Evolutionary conservation across 257 asterid species (phyloP).

Genomic region (Solanum gandarillasii): DNA sequence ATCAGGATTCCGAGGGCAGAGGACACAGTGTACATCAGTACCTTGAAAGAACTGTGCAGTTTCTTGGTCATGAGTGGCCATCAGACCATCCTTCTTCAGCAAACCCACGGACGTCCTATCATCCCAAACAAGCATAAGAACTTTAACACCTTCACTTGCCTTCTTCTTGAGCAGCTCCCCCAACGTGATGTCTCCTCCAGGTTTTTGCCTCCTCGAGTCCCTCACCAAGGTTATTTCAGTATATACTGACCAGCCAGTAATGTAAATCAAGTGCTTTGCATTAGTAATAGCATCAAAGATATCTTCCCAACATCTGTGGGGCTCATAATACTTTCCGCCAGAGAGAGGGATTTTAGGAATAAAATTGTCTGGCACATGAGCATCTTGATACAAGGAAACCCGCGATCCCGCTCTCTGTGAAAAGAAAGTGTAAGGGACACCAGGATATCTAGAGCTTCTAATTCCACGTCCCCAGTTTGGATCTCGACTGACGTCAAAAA

Average conservation of each 20-base stretch:
- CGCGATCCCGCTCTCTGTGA: conserved; percentile 64
- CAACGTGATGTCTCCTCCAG: conserved; percentile 60
- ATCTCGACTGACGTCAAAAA: conserved; percentile 49
- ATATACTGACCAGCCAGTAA: conserved; percentile 90
- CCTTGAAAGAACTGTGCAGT: conserved; percentile 48
- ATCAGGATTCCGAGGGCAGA: conserved; percentile 81
- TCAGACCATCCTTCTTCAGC: conserved; percentile 68
- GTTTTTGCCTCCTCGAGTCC: conserved; percentile 70
- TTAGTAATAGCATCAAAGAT: conserved; percentile 66
- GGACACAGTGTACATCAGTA: conserved; percentile 55
- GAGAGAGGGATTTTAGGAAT: conserved; percentile 61
- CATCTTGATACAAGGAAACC: conserved; percentile 64
- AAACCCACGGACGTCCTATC: conserved; percentile 68
- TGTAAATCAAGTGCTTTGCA: conserved; percentile 74
- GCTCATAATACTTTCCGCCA: conserved; percentile 60
- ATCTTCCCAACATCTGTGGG: conserved; percentile 78
- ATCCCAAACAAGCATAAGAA: conserved; percentile 83
- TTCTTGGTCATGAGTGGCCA: conserved; percentile 90
- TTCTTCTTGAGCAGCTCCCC: conserved; percentile 73
- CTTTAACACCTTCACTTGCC: conserved; percentile 70
- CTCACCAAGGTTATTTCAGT: conserved; percentile 61
- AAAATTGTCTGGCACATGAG: conserved; percentile 68
- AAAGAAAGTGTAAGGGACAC: conserved; percentile 81
- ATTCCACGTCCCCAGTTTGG: conserved; percentile 64
- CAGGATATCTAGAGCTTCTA: conserved; percentile 50